Conservation (phyloP, 345 rosid genomes). For the Syzygium aromaticum region DNA sequence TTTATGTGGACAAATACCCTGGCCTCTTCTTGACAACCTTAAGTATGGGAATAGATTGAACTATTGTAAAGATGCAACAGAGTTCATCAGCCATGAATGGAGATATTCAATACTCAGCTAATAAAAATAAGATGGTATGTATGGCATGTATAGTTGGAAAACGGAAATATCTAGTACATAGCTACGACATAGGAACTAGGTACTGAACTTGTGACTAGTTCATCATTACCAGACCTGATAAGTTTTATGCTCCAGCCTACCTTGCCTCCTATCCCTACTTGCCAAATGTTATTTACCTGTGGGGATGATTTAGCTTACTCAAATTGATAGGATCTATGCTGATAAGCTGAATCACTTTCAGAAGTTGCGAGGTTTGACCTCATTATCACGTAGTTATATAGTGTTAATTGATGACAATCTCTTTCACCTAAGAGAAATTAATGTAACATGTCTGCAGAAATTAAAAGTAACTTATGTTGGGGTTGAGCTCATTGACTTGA, state of each 20-base stretch:
- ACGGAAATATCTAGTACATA: not conserved
- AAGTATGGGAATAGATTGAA: not conserved
- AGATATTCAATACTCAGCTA: not conserved
- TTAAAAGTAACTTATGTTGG: constrained; percentile 84
- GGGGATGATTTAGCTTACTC: not conserved
- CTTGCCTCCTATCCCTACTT: not conserved
- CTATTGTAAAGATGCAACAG: not conserved
- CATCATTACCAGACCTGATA: not conserved
- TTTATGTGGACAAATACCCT: not conserved
- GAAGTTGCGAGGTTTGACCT: not conserved
- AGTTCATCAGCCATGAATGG: not conserved
- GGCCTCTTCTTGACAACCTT: not conserved
- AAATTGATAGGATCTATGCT: not conserved
- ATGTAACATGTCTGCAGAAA: constrained; percentile 41
- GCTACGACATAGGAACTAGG: not conserved
- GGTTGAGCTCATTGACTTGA: constrained; percentile 69
- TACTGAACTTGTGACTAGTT: not conserved
- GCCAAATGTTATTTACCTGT: not conserved
- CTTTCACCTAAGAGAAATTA: not conserved
- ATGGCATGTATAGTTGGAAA: not conserved
- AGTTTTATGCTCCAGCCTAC: not conserved
- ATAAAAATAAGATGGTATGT: not conserved
- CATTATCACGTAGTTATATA: not conserved
- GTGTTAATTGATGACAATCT: not conserved
- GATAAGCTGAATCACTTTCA: not conserved